These are phyloP conservation scores for Echinochloa phyllopogon DNA, from an alignment of 176 grass and related monocot genomes.

Conservation along the genomic window DNA sequence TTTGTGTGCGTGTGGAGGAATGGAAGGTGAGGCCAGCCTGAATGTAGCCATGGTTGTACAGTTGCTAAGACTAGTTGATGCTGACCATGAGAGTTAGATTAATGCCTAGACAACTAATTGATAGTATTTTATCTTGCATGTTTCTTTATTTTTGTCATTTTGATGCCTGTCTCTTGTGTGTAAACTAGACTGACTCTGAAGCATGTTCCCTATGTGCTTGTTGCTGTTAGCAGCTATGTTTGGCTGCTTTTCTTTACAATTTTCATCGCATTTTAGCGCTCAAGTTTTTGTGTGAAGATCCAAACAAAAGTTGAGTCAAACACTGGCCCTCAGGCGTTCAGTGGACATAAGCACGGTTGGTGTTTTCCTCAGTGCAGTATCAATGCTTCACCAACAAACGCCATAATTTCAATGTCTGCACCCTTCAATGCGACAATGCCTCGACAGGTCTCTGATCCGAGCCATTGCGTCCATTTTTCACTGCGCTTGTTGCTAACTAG, in stretches of 20 bases:
- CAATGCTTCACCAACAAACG: constrained; percentile 15
- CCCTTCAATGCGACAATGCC: neutral
- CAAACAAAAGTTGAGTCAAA: neutral
- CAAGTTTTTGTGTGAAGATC: neutral
- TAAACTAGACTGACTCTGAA: constrained; percentile 5
- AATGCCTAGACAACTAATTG: constrained; percentile 34
- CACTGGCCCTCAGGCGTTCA: neutral
- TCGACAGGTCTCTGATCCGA: neutral
- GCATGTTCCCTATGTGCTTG: neutral
- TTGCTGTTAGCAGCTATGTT: neutral
- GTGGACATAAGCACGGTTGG: neutral
- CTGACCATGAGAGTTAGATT: constrained; percentile 44
- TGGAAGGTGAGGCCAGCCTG: constrained; percentile 36
- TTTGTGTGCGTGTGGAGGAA: constrained; percentile 18
- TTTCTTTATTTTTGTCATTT: neutral
- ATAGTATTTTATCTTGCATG: neutral
- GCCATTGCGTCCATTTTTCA: neutral
- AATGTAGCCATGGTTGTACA: constrained; percentile 48
- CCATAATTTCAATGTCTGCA: constrained; percentile 26
- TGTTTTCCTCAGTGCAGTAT: constrained; percentile 2
- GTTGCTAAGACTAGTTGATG: constrained; percentile 51
- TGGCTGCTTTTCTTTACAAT: neutral
- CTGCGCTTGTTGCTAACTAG: neutral
- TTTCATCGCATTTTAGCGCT: neutral
- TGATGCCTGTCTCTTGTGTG: neutral